Evolutionary conservation across 345 rosid species (phyloP), one percentile per base, ranked within the genome.

Genomic region (Eucalyptus virginea): DNA sequence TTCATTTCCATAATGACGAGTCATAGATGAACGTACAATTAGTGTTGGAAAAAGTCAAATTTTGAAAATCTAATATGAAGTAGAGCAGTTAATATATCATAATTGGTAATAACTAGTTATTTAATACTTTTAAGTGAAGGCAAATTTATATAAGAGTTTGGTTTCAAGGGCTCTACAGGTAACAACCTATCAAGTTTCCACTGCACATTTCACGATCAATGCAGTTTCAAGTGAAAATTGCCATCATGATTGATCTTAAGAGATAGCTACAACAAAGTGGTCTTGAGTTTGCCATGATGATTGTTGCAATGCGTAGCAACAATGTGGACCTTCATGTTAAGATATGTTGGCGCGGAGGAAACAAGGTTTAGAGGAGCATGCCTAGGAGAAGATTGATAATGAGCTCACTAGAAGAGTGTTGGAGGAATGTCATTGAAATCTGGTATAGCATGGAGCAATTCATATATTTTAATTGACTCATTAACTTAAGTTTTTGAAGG

Each of bases 351-450:
- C 6, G 15, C 0, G 8, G 44, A 18, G 44, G 44, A 34, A 34
- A 69, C 37, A 15, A 30, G 19, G 77, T 28, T 28, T 28, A 28
- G 32, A 60, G 16, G 69, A 60, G 69, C 69, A 28, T 28, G 69
- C 16, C 2, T 0, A 1, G 69, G 32, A 3, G 69, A 0, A 3
- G 32, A 60, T 12, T 62, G 69, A 6, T 62, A 62, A 62, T 12
- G 32, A 0, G 37, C 0, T 56, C 3, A 0, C 6, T 0, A 2
- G 28, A 56, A 56, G 62, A 56, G 6, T 4, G 62, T 56, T 56
- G 62, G 62, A 56, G 30, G 30, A 56, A 65, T 0, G 3, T 2
- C 11, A 65, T 65, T 28, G 8, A n/a, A n/a, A 65, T 65, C 0
- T n/a, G 40, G 11, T 16, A 15, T 65, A 16, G 40, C 37, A 16